Evolutionary conservation across 2,329 filamentous ascomycete species (phyloP).

Genomic region (Lizonia empirigonia): DNA sequence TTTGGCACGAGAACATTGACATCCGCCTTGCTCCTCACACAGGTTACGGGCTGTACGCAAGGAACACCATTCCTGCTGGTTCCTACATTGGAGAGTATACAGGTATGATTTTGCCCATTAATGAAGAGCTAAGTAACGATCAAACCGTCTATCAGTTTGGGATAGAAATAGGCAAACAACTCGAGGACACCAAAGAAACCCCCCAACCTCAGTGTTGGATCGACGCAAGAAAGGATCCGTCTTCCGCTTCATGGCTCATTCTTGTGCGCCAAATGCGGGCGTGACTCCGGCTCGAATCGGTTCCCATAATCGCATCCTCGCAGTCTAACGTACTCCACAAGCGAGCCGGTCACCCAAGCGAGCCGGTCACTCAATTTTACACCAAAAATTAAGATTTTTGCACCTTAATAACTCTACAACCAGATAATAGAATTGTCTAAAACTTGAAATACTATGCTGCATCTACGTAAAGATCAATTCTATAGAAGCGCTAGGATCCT

Average conservation of each 20-base stretch:
- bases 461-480: too few relatives aligned
- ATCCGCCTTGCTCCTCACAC: not conserved
- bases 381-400: too few relatives aligned
- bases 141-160: not conserved
- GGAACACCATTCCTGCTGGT: not conserved
- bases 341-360: too few relatives aligned
- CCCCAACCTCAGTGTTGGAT: not conserved
- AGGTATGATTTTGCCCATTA: not conserved
- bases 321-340: too few relatives aligned
- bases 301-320: not conserved
- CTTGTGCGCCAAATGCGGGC: not conserved
- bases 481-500: too few relatives aligned
- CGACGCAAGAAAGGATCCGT: not conserved
- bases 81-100: constrained; percentile 1
- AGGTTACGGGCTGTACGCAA: constrained; percentile 1
- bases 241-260: constrained; percentile 4
- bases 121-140: not conserved
- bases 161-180: not conserved
- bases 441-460: too few relatives aligned
- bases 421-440: too few relatives aligned
- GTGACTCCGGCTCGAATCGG: not conserved
- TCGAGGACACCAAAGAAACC: not conserved
- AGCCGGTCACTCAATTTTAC: too few relatives aligned
- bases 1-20: not conserved
- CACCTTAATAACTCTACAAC: too few relatives aligned